These are phyloP conservation scores for Cystobasidium slooffiae DNA, from an alignment of 1,284 basidiomycete genomes.

Conservation along the genomic window DNA sequence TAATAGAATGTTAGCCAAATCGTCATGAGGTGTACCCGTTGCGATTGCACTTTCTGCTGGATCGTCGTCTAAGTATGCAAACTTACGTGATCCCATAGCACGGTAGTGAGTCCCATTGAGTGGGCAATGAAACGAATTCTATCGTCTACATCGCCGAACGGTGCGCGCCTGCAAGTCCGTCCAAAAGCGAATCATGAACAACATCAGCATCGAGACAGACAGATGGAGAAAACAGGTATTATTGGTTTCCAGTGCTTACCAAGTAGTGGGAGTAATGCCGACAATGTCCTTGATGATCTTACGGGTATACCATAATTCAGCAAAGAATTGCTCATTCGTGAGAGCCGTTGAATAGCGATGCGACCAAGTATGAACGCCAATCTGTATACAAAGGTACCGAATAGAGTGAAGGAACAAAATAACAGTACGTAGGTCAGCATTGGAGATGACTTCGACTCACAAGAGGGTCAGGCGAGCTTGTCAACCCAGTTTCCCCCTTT, in stretches of 20 bases:
- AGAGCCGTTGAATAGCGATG: constrained; percentile 60
- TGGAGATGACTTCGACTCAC: too few relatives aligned
- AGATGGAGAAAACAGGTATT: too few relatives aligned
- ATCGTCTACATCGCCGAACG: constrained; percentile 63
- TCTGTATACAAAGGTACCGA: constrained; percentile 29
- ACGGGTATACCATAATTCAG: constrained; percentile 64
- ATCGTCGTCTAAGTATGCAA: not conserved
- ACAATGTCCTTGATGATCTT: constrained; percentile 61
- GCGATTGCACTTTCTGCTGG: too few relatives aligned
- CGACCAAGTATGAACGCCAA: constrained; percentile 59
- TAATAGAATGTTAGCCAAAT: not conserved
- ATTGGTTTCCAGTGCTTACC: constrained; percentile 51
- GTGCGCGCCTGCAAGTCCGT: constrained; percentile 55
- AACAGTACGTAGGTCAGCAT: not conserved
- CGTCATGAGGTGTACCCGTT: not conserved
- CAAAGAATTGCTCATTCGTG: constrained; percentile 61
- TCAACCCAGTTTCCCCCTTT: too few relatives aligned
- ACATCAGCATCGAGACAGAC: not conserved
- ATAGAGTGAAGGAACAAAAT: not conserved
- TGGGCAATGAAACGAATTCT: constrained; percentile 62
- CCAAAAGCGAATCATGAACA: not conserved
- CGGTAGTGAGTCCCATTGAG: constrained; percentile 60
- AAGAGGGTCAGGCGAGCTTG: too few relatives aligned
- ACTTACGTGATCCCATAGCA: constrained; percentile 58
- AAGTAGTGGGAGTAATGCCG: constrained; percentile 60